Conservation (phyloP, 2,329 filamentous ascomycete genomes). For the Periconia digitata region DNA sequence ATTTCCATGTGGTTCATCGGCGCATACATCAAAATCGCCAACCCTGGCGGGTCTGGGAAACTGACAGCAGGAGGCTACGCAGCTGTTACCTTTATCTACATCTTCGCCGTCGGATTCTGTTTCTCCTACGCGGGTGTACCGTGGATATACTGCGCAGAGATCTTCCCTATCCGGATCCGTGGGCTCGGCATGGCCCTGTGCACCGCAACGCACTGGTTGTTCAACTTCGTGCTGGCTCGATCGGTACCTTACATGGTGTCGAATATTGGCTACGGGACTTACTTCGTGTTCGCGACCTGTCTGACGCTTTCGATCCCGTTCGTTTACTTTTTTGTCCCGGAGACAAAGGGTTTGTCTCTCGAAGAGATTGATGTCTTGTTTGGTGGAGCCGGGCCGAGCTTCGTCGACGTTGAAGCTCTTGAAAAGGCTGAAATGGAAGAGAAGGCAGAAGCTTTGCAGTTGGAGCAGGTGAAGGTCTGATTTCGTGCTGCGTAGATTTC, state of each 20-base stretch:
- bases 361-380: constrained; percentile 45
- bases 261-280: constrained; percentile 31
- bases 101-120: constrained; percentile 42
- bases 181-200: constrained; percentile 43
- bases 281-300: constrained; percentile 45
- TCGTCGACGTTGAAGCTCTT: too few species aligned
- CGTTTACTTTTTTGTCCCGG: constrained; percentile 45
- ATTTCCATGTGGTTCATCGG: constrained; percentile 43
- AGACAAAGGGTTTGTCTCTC: constrained; percentile 42
- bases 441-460: too few species aligned
- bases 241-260: constrained; percentile 45
- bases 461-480: too few species aligned
- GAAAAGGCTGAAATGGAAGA: too few species aligned
- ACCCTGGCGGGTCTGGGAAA: constrained; percentile 27
- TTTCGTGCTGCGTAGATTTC: too few species aligned
- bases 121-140: constrained; percentile 46
- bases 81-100: constrained; percentile 45
- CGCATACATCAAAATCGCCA: constrained; percentile 39
- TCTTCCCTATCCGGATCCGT: constrained; percentile 44
- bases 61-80: constrained; percentile 42
- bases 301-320: constrained; percentile 42
- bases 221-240: constrained; percentile 45
- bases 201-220: constrained; percentile 41
- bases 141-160: constrained; percentile 49
- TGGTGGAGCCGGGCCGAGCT: constrained; percentile 13